Base-by-base conservation (phyloP, 1,284 basidiomycete species). In the Somion occarium region DNA sequence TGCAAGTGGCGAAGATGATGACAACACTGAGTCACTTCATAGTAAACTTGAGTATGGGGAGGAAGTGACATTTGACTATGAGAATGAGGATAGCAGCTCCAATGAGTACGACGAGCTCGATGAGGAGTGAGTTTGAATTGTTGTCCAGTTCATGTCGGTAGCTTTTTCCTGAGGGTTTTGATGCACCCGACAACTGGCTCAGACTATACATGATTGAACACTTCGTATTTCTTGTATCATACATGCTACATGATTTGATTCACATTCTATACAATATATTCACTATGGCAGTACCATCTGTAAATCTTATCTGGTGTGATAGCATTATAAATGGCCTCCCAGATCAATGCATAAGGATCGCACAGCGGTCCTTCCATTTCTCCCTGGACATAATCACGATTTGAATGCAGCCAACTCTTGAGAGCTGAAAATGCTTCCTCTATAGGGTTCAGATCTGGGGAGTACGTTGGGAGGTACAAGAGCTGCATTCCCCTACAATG, bases 361-460 rank as follows among this genome's bases (percentile, higher is more conserved):
- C 39, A 24, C 19, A n/a, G 15, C 2, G 30, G 26, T 12, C 57
- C 60, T 15, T 48, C 56, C 15, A 43, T 42, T 18, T 46, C 15
- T 3, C n/a, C 3, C 4, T 44, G 34, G 19, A 50, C 48, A 49
- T 49, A 53, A 44, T 34, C 27, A 37, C 49, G 22, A 61, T 48
- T 11, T 39, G 38, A n/a, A 39, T 22, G 51, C 2, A 48, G n/a
- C 51, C 51, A 59, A 15, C 53, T 39, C 47, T 67, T 67, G 44
- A 66, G 55, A 2, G 56, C 48, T 1, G 61, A 64, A 50, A 67
- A 66, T 0, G 60, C 60, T 20, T 64, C 60, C 50, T 67, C 61
- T 30, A 66, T 66, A 11, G 65, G 68, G 46, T 69, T 69, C 44
- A 62, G 59, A 48, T 70, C 62, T 2, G 66, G 69, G 0, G 66